phyloP scores from a whole-genome alignment of 2,329 filamentous ascomycete species.

The Raffaelea ambrosiae region DNA sequence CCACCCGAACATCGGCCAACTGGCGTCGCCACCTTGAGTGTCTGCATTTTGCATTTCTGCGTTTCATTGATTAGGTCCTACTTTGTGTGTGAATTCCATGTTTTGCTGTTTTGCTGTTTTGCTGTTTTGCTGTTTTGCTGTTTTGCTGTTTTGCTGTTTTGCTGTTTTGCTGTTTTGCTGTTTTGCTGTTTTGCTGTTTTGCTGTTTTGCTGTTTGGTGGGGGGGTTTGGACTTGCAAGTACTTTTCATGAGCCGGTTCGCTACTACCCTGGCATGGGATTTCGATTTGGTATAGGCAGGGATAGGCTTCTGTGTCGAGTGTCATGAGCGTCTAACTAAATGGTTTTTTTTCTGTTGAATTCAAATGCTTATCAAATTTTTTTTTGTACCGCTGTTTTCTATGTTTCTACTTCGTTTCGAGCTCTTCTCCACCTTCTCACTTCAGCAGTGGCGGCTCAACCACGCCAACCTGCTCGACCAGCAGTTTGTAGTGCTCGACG shows the following conservation, averaged over 20 bases:
- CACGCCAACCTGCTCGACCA: slow-evolving; percentile 30
- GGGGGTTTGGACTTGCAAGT: no score
- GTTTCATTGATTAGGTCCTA: background rate
- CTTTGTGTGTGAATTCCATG: background rate
- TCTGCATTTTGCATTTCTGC: background rate
- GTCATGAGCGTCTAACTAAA: background rate
- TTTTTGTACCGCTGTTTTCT: background rate
- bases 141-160: background rate
- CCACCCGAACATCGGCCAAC: slow-evolving; percentile 7
- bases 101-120: background rate
- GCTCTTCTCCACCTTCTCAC: background rate
- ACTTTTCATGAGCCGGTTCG: no score
- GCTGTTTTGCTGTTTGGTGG: no score
- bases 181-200: background rate
- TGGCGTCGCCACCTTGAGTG: slow-evolving; percentile 11
- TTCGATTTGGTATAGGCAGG: background rate
- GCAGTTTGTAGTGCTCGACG: slow-evolving; percentile 31
- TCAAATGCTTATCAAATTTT: background rate
- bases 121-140: background rate
- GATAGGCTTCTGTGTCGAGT: slow-evolving; percentile 1
- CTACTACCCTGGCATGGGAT: no score
- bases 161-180: background rate
- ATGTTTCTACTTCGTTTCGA: background rate
- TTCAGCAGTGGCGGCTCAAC: slow-evolving; percentile 17
- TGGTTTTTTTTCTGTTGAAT: no score